These are phyloP conservation scores for Juglanconis oblonga DNA, from an alignment of 2,329 filamentous ascomycete species.

Conservation along the genomic window DNA sequence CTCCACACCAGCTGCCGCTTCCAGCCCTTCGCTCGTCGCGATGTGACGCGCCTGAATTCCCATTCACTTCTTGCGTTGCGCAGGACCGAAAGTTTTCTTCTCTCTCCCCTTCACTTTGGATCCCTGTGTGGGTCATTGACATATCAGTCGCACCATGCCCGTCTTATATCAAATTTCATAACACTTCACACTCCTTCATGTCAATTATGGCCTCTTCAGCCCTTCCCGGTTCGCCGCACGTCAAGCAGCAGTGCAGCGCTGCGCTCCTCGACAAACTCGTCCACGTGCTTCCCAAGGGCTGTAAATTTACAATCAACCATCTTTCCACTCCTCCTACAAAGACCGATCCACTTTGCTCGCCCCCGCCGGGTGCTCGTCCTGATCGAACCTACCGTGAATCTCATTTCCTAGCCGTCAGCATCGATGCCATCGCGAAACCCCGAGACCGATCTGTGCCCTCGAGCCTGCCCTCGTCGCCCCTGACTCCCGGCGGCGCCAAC, in stretches of 20 bases:
- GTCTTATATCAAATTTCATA: background rate
- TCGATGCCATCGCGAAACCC: constrained; percentile 29
- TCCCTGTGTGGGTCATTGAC: background rate
- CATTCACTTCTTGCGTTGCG: background rate
- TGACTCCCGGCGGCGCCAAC: constrained; percentile 22
- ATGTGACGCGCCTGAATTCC: background rate
- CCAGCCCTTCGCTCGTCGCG: background rate
- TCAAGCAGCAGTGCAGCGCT: constrained; percentile 24
- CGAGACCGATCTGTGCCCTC: constrained; percentile 4
- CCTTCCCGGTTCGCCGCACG: constrained; percentile 18
- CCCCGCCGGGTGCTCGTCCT: constrained; percentile 67
- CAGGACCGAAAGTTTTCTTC: background rate
- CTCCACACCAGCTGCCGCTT: background rate
- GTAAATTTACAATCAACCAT: constrained; percentile 72
- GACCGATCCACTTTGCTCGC: constrained; percentile 73
- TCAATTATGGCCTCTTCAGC: constrained; percentile 14
- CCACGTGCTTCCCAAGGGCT: constrained; percentile 50
- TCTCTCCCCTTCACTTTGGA: background rate
- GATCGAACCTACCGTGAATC: constrained; percentile 83
- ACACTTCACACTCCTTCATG: constrained; percentile 15
- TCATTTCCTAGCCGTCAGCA: constrained; percentile 64
- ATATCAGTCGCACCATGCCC: background rate
- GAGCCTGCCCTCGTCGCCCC: constrained; percentile 12
- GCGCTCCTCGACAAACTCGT: constrained; percentile 40
- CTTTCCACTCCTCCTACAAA: constrained; percentile 78